These are phyloP conservation scores for Corylus heterophylla DNA, from an alignment of 306 rosid species.

Conservation along the genomic window DNA sequence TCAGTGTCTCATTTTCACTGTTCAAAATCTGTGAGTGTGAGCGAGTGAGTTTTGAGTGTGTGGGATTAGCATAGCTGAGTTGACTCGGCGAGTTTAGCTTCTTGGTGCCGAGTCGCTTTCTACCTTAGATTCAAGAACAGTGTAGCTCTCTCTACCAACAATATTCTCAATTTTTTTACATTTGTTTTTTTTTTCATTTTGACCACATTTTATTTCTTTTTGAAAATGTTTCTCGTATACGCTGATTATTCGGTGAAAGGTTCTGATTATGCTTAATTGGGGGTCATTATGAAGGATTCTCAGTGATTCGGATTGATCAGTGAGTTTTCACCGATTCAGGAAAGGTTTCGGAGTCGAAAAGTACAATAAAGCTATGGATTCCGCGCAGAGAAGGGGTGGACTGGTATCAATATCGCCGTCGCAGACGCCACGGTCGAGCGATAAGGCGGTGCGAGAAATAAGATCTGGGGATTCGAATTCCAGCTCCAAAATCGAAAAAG, in stretches of 20 bases:
- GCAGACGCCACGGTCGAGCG: slow-evolving; percentile 90
- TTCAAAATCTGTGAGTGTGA: slow-evolving; percentile 12
- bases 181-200: not conserved
- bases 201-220: not conserved
- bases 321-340: slow-evolving; percentile 17
- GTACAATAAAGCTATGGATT: slow-evolving; percentile 51
- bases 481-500: slow-evolving; percentile 68
- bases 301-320: slow-evolving; percentile 17
- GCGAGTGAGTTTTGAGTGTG: not conserved
- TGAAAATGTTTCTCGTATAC: no score
- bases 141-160: slow-evolving; percentile 10
- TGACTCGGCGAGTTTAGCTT: slow-evolving; percentile 25
- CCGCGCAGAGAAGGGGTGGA: slow-evolving; percentile 73
- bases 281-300: not conserved
- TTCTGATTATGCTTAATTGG: not conserved
- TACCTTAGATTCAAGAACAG: slow-evolving; percentile 2
- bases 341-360: slow-evolving; percentile 15
- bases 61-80: slow-evolving; percentile 8
- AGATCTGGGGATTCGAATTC: slow-evolving; percentile 97
- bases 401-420: slow-evolving; percentile 85
- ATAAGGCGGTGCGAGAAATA: slow-evolving; percentile 81
- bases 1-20: slow-evolving; percentile 12
- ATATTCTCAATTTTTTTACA: not conserved
- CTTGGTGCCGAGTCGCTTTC: slow-evolving; percentile 11
- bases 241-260: not conserved